Percentiles rank a stretch among this genome's conserved stretches.
Evolutionary conservation across 495 filamentous ascomycete species (phyloP).

Genomic region (Achaetomiella virescens): DNA sequence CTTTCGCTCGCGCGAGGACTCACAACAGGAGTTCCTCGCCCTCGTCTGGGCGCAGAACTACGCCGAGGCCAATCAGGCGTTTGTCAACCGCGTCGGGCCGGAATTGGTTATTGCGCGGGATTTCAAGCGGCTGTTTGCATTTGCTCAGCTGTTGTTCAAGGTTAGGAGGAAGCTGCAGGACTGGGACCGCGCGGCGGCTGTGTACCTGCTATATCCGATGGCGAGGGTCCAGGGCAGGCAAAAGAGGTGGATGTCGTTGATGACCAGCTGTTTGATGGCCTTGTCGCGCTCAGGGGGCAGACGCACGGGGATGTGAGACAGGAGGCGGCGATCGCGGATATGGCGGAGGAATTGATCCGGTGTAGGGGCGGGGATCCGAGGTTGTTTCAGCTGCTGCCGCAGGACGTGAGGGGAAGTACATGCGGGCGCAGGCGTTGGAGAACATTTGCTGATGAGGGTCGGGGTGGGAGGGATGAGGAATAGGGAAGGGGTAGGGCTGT

Average conservation of each 20-base stretch:
- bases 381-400: conserved; percentile 25
- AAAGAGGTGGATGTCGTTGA: conserved; percentile 41
- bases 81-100: conserved; percentile 71
- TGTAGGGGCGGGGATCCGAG: conserved; percentile 20
- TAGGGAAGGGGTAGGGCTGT: neutral
- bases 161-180: conserved; percentile 48
- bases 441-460: conserved; percentile 14
- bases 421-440: conserved; percentile 24
- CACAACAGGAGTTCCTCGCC: conserved; percentile 61
- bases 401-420: conserved; percentile 27
- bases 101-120: conserved; percentile 71
- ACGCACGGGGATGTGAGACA: conserved; percentile 44
- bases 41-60: conserved; percentile 70
- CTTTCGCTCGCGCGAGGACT: conserved; percentile 59
- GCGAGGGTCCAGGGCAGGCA: conserved; percentile 42
- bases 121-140: conserved; percentile 50
- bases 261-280: conserved; percentile 53
- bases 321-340: conserved; percentile 66
- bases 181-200: conserved; percentile 72
- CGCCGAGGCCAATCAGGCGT: conserved; percentile 76
- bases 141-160: conserved; percentile 51
- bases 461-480: neutral
- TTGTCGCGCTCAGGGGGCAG: conserved; percentile 57
- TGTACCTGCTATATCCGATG: conserved; percentile 77
- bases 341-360: conserved; percentile 52